A percentile compares a stretch with the other conserved stretches of the same genome.
These are phyloP conservation scores for Nannochloropsis salina DNA, from an alignment of 108 stramenopile genomes.

Conservation along the genomic window DNA sequence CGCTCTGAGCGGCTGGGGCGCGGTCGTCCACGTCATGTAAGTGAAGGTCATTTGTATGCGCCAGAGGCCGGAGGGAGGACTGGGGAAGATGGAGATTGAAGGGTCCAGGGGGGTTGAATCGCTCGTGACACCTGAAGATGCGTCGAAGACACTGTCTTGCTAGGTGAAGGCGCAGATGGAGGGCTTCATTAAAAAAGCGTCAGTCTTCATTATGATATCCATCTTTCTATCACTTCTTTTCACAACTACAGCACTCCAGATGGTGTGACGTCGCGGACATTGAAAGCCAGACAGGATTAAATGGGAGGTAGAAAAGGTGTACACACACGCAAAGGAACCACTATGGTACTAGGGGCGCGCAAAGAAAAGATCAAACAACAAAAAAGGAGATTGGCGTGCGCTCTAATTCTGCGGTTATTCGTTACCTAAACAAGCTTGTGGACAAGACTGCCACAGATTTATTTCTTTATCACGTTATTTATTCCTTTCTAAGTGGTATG, in stretches of 20 bases:
- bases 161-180: not conserved
- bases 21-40: constrained; percentile 94
- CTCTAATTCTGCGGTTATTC: no score
- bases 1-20: constrained; percentile 97
- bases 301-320: not conserved
- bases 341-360: not conserved
- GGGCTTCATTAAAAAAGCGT: not conserved
- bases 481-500: no score
- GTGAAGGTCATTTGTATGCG: constrained; percentile 51
- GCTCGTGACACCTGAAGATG: not conserved
- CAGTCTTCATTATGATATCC: not conserved
- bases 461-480: no score
- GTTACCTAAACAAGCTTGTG: no score
- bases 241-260: constrained; percentile 22
- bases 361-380: not conserved
- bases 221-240: not conserved
- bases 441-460: no score
- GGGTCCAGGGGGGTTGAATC: not conserved
- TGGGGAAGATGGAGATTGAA: not conserved
- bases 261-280: constrained; percentile 40
- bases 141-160: not conserved
- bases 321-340: constrained; percentile 1
- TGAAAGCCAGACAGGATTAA: constrained; percentile 48
- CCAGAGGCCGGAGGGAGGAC: not conserved
- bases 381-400: not conserved